Base-by-base conservation (phyloP, 768 basidiomycete genomes). In the Lactarius evosmus region DNA sequence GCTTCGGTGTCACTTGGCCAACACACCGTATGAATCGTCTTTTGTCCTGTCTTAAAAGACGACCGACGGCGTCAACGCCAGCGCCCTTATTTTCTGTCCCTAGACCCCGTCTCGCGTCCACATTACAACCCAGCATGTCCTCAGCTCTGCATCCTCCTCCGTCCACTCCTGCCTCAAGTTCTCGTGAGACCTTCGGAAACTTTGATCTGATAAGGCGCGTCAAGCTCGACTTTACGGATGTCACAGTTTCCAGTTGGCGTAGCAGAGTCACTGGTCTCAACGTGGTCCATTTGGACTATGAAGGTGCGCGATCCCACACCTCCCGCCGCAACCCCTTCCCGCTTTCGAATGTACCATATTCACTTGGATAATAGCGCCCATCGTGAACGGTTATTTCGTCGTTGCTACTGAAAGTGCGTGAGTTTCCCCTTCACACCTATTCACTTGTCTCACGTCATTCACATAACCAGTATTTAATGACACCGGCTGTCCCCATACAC, bases 401-500 rank as follows among this genome's bases (percentile, higher is more conserved):
- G 85, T 96, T 40, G 84, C 83, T 22, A 96, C 95, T 19, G 95
- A 97, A 79, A 96, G 93, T 93, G 71, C 57, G 85, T 71, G 36
- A 74, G 56, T 7, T 50, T 46, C 46, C 19, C 38, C 17, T 53
- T 36, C 9, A 14, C 29, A 33, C 38, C 14, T 27, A 52, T 9
- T 14, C 41, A 17, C 25, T 63, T 51, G 40, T 22, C 34, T 58
- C 40, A 30, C 70, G n/a, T n/a, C n/a, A 44, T 7, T 27, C 52
- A 38, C 53, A 38, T 11, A 2, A 17, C 27, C 61, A 95, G 94
- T 95, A 73, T 96, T 97, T 76, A 82, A 96, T 76, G 95, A 97
- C 72, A 89, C 86, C 56, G 96, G 96, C 61, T 91, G 95, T 70
- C 96, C 96, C 3, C 96, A 98, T 75, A 98, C 96, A 1, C 78